Base-by-base conservation (phyloP, 108 stramenopile genomes). In the Nitzschia putrida region DNA sequence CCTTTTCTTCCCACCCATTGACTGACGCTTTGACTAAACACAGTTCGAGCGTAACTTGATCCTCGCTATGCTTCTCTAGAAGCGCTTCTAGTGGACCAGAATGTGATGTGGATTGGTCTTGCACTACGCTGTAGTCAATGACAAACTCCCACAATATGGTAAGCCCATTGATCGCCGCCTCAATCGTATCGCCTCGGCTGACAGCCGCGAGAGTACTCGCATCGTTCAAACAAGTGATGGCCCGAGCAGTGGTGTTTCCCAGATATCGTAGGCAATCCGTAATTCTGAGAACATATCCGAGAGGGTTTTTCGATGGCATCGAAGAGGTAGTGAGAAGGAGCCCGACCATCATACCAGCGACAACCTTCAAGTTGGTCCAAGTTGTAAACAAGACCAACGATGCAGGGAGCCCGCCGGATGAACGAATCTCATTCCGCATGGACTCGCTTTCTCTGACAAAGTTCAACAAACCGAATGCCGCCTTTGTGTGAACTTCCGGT, bases 401-500 rank as follows among this genome's bases (percentile, higher is more conserved):
- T 8, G 87, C 85, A 53, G 79, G 77, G 69, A 88, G 76, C 2
- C 87, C 87, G 11, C 87, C 87, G 5, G 80, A 85, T 11, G 82
- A 80, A 16, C 66, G 71, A 20, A 86, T 86, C 61, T 86, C 85
- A 53, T 82, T 58, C 0, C 76, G 45, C 29, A 79, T 58, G 3
- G 39, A n/a, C 21, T 66, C 53, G 38, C 59, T 67, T 40, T 69
- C 73, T 41, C 68, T 64, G 6, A 79, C 83, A 68, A 84, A 86
- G 23, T 72, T 61, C 79, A 83, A 68, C 41, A 86, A 51, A 16
- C 82, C 85, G 11, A 81, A 42, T 10, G 85, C 82, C 12, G 81
- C 76, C 22, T 49, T 68, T 20, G 79, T 23, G 26, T 80, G 73
- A 49, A 71, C 60, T 6, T 79, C 78, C 21, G 64, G 64, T 0